A percentile compares a stretch with the other conserved stretches of the same genome.
phyloP scores from a whole-genome alignment of 1,139 yeast genomes.

The Kodamaea derodonti region DNA sequence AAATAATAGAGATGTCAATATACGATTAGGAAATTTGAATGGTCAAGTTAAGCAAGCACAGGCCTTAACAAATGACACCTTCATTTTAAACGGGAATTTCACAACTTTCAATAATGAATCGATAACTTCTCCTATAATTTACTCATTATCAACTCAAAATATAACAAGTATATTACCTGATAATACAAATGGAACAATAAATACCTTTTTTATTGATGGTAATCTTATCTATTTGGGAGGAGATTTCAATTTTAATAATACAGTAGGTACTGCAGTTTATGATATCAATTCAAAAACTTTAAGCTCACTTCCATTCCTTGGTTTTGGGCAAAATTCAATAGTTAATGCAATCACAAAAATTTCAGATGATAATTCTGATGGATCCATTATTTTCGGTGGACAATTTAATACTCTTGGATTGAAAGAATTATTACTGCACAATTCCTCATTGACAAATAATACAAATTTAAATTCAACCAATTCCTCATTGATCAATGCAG shows the following conservation, averaged over 20 bases:
- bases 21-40: constrained; percentile 28
- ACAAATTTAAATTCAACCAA: constrained; percentile 24
- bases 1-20: constrained; percentile 20
- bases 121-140: constrained; percentile 51
- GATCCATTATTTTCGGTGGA: constrained; percentile 77
- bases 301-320: constrained; percentile 62
- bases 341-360: constrained; percentile 64
- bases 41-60: constrained; percentile 31
- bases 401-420: constrained; percentile 61
- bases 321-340: constrained; percentile 60
- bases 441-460: constrained; percentile 24
- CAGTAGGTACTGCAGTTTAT: constrained; percentile 67
- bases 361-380: constrained; percentile 22
- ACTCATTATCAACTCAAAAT: constrained; percentile 45
- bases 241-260: constrained; percentile 50
- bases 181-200: constrained; percentile 48
- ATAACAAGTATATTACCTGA: constrained; percentile 34
- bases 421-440: constrained; percentile 37
- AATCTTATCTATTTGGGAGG: constrained; percentile 78
- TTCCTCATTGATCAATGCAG: constrained; percentile 47
- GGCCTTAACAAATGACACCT: constrained; percentile 22
- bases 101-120: constrained; percentile 30
- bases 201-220: constrained; percentile 44
- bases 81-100: constrained; percentile 46
- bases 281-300: constrained; percentile 44